Evolutionary conservation across 1,284 basidiomycete species (phyloP).

Genomic region (Phellinidium pouzarii): DNA sequence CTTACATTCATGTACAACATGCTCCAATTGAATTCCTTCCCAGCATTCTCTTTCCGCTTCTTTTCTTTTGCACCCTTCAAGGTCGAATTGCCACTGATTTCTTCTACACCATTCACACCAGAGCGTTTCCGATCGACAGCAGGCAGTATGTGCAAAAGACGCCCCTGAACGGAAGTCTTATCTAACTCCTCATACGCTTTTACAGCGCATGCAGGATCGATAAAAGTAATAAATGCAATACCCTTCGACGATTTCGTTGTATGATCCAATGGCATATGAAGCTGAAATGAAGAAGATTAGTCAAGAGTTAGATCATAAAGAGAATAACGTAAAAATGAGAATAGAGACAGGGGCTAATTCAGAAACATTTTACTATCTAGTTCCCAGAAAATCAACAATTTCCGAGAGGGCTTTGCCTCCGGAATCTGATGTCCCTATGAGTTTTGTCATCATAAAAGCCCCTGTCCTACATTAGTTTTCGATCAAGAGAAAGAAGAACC

Average conservation of each 20-base stretch:
- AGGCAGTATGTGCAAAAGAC: constrained; percentile 85
- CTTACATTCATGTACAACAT: constrained; percentile 97
- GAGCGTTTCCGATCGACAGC: constrained; percentile 62
- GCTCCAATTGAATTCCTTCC: constrained; percentile 92
- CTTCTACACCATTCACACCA: constrained; percentile 34
- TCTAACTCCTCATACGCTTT: constrained; percentile 77
- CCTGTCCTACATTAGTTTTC: not conserved
- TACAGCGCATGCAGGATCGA: constrained; percentile 59
- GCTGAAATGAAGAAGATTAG: constrained; percentile 36
- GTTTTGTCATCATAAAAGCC: constrained; percentile 38
- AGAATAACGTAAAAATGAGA: constrained; percentile 14
- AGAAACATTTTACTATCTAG: constrained; percentile 49
- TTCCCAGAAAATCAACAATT: constrained; percentile 56
- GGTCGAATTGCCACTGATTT: constrained; percentile 39
- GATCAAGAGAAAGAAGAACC: constrained; percentile 21
- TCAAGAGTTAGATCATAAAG: constrained; percentile 3
- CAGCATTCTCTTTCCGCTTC: constrained; percentile 67
- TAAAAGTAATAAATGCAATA: constrained; percentile 79
- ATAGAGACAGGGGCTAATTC: constrained; percentile 11
- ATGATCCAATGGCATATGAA: constrained; percentile 77
- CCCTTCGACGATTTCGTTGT: constrained; percentile 71
- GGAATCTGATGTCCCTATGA: constrained; percentile 59
- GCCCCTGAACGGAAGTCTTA: constrained; percentile 85
- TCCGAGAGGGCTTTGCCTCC: constrained; percentile 24
- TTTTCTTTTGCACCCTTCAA: constrained; percentile 66